Conservation (phyloP, 1,139 yeast genomes). For the Nakaseomyces glabratus region DNA sequence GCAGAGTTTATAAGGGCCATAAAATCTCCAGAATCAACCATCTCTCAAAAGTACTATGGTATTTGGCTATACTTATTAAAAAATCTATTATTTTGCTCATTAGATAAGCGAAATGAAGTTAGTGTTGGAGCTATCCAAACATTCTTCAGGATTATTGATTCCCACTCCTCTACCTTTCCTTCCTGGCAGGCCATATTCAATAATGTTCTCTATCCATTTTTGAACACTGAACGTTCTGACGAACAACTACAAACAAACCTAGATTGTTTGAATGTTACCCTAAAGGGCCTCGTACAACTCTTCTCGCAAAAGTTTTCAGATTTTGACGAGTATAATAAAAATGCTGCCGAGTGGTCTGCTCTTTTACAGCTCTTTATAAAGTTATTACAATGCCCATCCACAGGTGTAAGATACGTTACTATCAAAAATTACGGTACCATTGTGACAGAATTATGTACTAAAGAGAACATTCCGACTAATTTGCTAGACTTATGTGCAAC, state of each 20-base stretch:
- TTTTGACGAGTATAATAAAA: slow-evolving; percentile 11
- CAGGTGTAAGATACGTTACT: slow-evolving; percentile 41
- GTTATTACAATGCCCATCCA: slow-evolving; percentile 33
- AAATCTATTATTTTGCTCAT: slow-evolving; percentile 52
- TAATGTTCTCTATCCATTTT: slow-evolving; percentile 41
- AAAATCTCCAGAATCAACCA: slow-evolving; percentile 9
- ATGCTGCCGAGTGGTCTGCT: slow-evolving; percentile 21
- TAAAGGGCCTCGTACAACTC: slow-evolving; percentile 31
- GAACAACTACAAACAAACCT: slow-evolving; percentile 21
- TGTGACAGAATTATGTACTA: slow-evolving; percentile 38
- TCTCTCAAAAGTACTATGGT: slow-evolving; percentile 17
- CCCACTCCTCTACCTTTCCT: slow-evolving; percentile 54
- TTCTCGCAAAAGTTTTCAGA: slow-evolving; percentile 25
- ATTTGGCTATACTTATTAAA: slow-evolving; percentile 61
- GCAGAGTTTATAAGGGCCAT: slow-evolving; percentile 10
- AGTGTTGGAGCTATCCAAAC: slow-evolving; percentile 86
- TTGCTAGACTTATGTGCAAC: slow-evolving; percentile 41
- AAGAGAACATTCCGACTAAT: slow-evolving; percentile 34
- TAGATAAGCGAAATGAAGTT: slow-evolving; percentile 66
- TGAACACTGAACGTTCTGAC: slow-evolving; percentile 22
- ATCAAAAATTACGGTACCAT: slow-evolving; percentile 43
- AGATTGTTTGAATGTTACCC: slow-evolving; percentile 25
- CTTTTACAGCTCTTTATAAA: slow-evolving; percentile 18
- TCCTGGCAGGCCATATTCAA: slow-evolving; percentile 49
- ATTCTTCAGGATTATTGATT: slow-evolving; percentile 71